Percentiles rank a stretch among this genome's conserved stretches.
phyloP scores from a whole-genome alignment of 2,329 filamentous ascomycete genomes.

The Leptographium lundbergii region DNA sequence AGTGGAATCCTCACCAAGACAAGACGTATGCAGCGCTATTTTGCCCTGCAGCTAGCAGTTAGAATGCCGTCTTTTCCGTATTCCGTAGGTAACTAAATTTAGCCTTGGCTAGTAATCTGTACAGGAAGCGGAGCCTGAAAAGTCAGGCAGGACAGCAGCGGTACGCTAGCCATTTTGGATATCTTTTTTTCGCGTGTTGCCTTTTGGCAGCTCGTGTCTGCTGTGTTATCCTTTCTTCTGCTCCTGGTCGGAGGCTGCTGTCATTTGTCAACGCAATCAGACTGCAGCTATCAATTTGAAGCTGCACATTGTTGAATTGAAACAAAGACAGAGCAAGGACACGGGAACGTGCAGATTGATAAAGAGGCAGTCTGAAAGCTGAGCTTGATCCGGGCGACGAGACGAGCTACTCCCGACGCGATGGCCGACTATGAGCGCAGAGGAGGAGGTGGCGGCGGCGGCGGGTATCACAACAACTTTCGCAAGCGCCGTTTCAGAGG shows the following conservation, averaged over 20 bases:
- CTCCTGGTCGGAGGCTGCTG: neutral
- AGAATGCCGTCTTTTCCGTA: no score
- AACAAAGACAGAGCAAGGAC: neutral
- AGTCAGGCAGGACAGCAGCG: neutral
- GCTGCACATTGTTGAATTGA: neutral
- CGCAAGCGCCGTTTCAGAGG: constrained; percentile 75
- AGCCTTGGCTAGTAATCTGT: no score
- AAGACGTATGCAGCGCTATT: no score
- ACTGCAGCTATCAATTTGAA: neutral
- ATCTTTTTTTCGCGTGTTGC: constrained; percentile 4
- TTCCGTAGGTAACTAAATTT: neutral
- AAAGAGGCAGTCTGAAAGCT: neutral
- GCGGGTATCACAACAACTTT: constrained; percentile 27
- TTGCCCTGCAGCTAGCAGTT: no score
- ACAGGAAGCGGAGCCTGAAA: neutral
- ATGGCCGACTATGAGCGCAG: constrained; percentile 46
- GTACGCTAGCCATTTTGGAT: neutral
- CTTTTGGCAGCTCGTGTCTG: neutral
- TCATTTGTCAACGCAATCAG: neutral
- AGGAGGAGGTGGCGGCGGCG: constrained; percentile 11
- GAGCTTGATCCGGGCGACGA: neutral
- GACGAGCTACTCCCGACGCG: constrained; percentile 3
- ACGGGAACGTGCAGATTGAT: neutral
- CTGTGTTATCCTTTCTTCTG: neutral
- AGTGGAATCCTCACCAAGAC: neutral